A percentile compares a stretch with the other conserved stretches of the same genome.
These are phyloP conservation scores for Cerioporus squamosus DNA, from an alignment of 1,284 basidiomycete species.

Conservation along the genomic window DNA sequence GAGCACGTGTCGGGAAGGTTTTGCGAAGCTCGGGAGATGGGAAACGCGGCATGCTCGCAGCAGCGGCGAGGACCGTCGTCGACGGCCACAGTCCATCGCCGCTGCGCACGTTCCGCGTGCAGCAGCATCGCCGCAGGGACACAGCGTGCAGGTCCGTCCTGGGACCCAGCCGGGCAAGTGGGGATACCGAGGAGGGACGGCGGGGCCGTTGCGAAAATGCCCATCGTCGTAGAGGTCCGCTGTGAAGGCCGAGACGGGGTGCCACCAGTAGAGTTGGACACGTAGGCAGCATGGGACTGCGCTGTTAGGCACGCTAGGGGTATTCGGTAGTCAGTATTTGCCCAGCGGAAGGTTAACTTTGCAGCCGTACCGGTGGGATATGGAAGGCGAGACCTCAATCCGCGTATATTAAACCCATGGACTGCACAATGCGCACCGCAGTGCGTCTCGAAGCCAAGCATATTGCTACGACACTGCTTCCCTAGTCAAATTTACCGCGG, in stretches of 20 bases:
- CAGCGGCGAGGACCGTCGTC: conserved; percentile 4
- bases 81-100: too few relatives aligned
- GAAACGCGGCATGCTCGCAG: conserved; percentile 18
- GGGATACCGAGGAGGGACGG: neutral
- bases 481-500: neutral
- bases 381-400: too few relatives aligned
- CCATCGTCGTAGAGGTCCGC: neutral
- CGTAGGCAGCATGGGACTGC: neutral
- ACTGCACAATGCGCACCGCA: neutral
- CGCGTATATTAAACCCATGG: neutral
- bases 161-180: neutral
- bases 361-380: neutral
- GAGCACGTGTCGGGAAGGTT: neutral
- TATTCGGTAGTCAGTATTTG: neutral
- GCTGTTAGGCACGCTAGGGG: neutral
- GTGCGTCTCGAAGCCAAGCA: neutral
- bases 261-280: neutral
- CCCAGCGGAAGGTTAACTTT: conserved; percentile 11
- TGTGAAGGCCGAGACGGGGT: neutral
- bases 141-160: neutral
- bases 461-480: neutral
- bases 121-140: too few relatives aligned
- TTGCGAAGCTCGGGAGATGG: conserved; percentile 13
- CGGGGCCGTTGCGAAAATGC: neutral
- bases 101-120: too few relatives aligned